Evolutionary conservation across 2,329 filamentous ascomycete genomes (phyloP).

Genomic region (Claviceps purpurea): DNA sequence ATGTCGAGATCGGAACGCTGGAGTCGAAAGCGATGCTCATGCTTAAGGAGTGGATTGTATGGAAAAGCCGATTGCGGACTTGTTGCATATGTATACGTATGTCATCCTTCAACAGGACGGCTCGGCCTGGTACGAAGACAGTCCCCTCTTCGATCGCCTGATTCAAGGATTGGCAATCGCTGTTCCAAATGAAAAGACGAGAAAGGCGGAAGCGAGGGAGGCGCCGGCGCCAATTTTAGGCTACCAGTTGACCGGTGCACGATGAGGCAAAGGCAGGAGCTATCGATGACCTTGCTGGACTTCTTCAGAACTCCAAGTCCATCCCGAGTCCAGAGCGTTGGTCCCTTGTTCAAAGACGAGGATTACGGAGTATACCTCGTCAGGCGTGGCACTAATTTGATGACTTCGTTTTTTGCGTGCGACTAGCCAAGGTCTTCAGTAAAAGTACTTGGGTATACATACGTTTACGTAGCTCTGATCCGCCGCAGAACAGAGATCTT

Average conservation of each 20-base stretch:
- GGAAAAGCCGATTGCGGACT: not conserved
- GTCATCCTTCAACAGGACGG: not conserved
- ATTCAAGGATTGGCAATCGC: not conserved
- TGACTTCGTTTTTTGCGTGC: no score
- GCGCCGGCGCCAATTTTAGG: slow-evolving; percentile 1
- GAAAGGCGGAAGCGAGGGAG: not conserved
- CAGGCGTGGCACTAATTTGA: no score
- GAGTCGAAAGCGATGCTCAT: not conserved
- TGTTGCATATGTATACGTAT: not conserved
- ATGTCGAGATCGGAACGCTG: not conserved
- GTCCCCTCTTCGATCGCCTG: not conserved
- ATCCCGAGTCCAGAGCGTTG: not conserved
- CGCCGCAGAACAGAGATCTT: not conserved
- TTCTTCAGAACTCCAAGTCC: not conserved
- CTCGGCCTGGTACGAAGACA: not conserved
- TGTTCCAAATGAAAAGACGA: not conserved
- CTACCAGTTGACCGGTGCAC: slow-evolving; percentile 1
- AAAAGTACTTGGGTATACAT: not conserved
- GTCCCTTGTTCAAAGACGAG: no score
- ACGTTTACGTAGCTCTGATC: not conserved
- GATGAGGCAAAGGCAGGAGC: slow-evolving; percentile 4
- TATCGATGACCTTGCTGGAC: not conserved
- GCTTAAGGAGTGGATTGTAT: no score
- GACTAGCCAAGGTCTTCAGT: no score
- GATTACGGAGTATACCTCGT: no score